Evolutionary conservation across 805 yeast species (phyloP), one percentile per base, ranked within the genome.

Genomic region (Teunomyces aglyptinius): DNA sequence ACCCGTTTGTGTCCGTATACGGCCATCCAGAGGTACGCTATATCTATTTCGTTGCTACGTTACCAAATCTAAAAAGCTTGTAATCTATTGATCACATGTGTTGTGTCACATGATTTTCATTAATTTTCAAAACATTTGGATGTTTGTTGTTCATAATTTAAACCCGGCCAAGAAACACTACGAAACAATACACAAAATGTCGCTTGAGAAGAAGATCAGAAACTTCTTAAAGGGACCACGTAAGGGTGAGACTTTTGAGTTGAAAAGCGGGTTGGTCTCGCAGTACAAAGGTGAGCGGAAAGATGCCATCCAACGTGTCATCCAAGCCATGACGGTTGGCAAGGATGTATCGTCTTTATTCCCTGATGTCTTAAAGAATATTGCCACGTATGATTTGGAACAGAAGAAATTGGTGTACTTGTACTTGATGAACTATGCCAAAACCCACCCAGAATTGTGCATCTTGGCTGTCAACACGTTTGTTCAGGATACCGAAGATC

Each of bases 321-420:
- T 94, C 61, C 95, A 94, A 48, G 98, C 97, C 49, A 94, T 94
- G 99, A 94, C 99, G 0, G 81, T 90, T 26, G 98, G 98, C 8
- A 94, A 94, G 62, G 99, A 94, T 65, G 98, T 94, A 19, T 87
- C 96, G 15, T 82, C 95, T 1, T 73, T 94, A 46, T 94, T 94
- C 58, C 99, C 99, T 1, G 98, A 94, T 65, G 95, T 94, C 22
- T 74, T 94, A 64, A 95, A 94, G 70, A 94, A 94, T 68, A 86
- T 94, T 56, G 97, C 99, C 45, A 94, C 99, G 1, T 92, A 87
- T 60, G 99, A 94, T 66, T 73, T 94, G 50, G 97, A 94, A 58
- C 97, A 94, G 71, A 94, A 94, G 78, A 94, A 94, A 66, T 78
- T 94, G 67, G 99, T 94, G 11, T 94, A 94, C 60, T 71, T 94